Percentiles rank a stretch among this genome's conserved stretches.
Evolutionary conservation across 805 yeast species (phyloP).

Genomic region (Candida ficus): DNA sequence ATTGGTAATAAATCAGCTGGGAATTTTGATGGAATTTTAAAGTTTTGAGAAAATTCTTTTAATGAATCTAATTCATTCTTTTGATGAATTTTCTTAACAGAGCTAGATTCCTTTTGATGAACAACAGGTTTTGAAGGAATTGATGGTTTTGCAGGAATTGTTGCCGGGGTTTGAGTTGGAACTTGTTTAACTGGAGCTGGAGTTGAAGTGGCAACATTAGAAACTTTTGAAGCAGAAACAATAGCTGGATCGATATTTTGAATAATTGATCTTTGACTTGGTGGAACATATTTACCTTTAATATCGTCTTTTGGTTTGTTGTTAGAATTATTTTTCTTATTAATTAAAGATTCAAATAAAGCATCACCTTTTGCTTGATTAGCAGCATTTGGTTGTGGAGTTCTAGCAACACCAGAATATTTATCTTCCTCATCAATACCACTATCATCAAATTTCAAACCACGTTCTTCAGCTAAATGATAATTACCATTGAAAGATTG

Average conservation of each 20-base stretch:
- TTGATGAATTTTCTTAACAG: constrained; percentile 29
- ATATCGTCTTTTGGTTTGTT: constrained; percentile 35
- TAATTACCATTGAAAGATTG: constrained; percentile 59
- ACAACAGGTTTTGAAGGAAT: constrained; percentile 11
- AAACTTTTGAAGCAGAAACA: constrained; percentile 39
- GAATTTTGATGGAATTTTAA: constrained; percentile 60
- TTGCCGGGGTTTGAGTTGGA: constrained; percentile 16
- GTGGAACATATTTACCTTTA: constrained; percentile 43
- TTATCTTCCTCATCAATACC: constrained; percentile 95
- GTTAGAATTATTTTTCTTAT: constrained; percentile 32
- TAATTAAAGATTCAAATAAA: constrained; percentile 24
- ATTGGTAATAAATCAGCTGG: constrained; percentile 58
- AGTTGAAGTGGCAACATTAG: constrained; percentile 2
- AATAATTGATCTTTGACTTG: constrained; percentile 47
- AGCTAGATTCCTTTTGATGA: constrained; percentile 6
- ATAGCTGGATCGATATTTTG: constrained; percentile 59
- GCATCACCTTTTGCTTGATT: constrained; percentile 20
- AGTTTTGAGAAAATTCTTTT: constrained; percentile 74
- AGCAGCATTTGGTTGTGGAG: constrained; percentile 5
- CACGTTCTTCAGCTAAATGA: constrained; percentile 92
- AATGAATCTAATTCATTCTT: constrained; percentile 65
- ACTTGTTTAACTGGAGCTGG: background rate
- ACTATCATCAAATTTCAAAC: constrained; percentile 66
- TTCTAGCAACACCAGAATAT: constrained; percentile 73
- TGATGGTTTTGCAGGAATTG: constrained; percentile 26